Conservation (phyloP, 441 rosid species). For the Geranium incanum region DNA sequence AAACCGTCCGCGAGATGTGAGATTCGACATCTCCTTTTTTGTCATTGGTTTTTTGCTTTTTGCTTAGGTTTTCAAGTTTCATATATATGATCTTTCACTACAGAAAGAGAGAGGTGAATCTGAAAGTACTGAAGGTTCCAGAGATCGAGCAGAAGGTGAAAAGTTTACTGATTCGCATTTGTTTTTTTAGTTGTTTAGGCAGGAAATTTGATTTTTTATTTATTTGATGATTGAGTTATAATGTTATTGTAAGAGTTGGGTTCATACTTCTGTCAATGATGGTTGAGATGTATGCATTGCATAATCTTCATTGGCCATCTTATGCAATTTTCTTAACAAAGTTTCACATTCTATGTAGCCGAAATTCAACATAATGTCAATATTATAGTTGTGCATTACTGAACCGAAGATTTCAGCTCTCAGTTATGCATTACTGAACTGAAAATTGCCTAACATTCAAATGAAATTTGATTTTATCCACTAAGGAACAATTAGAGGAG, state of each 20-base stretch:
- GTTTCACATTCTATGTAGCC: background rate
- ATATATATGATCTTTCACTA: background rate
- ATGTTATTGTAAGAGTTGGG: background rate
- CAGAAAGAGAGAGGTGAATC: constrained; percentile 98
- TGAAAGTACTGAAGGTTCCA: constrained; percentile 92
- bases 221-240: background rate
- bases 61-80: background rate
- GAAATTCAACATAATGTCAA: background rate
- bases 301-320: too few species aligned
- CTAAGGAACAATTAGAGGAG: background rate
- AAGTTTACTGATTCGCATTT: constrained; percentile 10
- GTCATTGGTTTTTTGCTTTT: constrained; percentile 2
- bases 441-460: background rate
- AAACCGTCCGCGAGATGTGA: constrained; percentile 94
- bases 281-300: background rate
- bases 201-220: background rate
- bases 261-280: too few species aligned
- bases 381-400: background rate
- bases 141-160: constrained; percentile 94
- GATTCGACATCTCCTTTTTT: constrained; percentile 20
- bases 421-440: background rate
- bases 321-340: background rate
- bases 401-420: background rate
- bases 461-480: background rate
- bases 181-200: background rate